Conservation (phyloP, 306 rosid species). For the Arachis hypogaea region DNA sequence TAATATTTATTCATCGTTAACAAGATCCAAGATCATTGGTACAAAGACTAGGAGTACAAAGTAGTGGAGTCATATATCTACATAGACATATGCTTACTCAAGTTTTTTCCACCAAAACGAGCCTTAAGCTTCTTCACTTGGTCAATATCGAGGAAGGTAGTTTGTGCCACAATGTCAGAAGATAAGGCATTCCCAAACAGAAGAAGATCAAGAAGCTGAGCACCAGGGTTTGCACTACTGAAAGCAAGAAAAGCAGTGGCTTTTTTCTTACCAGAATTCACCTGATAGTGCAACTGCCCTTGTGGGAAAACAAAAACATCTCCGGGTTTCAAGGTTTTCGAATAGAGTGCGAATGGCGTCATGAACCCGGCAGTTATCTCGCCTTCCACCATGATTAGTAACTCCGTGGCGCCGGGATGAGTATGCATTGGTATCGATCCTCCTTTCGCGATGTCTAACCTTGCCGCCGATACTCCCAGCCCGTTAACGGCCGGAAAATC, state of each 20-base stretch:
- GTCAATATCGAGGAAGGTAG: constrained; percentile 60
- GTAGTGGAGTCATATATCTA: too few relatives aligned
- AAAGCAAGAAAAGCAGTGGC: constrained; percentile 44
- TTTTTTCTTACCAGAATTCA: too few relatives aligned
- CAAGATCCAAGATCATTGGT: too few relatives aligned
- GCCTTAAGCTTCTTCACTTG: too few relatives aligned
- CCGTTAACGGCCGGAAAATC: constrained; percentile 53
- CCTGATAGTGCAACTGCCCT: constrained; percentile 38
- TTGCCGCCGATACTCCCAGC: constrained; percentile 1
- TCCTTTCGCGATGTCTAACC: constrained; percentile 54
- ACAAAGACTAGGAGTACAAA: too few relatives aligned
- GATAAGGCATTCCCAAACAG: constrained; percentile 53
- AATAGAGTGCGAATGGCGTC: constrained; percentile 53
- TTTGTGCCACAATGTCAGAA: constrained; percentile 42
- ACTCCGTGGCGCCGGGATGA: constrained; percentile 58
- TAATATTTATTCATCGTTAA: too few relatives aligned
- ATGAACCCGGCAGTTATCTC: constrained; percentile 53
- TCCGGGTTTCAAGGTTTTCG: constrained; percentile 52
- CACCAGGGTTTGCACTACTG: constrained; percentile 61
- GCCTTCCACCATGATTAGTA: constrained; percentile 48
- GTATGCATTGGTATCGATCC: constrained; percentile 73
- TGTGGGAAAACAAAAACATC: constrained; percentile 65
- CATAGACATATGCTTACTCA: too few relatives aligned
- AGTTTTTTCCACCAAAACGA: too few relatives aligned
- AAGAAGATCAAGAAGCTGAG: constrained; percentile 58